Conservation (phyloP, 2,329 filamentous ascomycete species). For the Nemania abortiva region DNA sequence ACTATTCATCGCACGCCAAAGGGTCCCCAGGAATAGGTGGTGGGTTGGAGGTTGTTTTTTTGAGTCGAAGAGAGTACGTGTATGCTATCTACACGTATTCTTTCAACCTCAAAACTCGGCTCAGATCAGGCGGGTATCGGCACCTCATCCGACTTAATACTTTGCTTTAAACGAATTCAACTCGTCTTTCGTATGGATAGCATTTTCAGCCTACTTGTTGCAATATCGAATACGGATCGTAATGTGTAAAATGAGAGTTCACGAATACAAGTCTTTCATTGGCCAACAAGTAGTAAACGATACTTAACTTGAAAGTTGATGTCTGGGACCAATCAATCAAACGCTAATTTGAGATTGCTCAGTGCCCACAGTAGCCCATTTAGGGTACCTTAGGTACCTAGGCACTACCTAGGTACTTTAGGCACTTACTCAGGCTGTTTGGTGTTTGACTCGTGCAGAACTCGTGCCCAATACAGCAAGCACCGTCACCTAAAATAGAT, state of each 20-base stretch:
- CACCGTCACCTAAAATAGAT: not conserved
- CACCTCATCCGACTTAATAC: not conserved
- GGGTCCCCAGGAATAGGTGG: not conserved
- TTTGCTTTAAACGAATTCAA: not conserved
- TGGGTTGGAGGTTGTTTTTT: not conserved
- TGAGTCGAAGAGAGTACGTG: not conserved
- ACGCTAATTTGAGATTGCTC: too few relatives aligned
- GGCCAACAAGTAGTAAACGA: not conserved
- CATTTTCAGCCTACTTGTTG: not conserved
- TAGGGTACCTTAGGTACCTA: too few relatives aligned
- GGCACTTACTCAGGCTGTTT: not conserved
- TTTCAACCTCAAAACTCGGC: not conserved
- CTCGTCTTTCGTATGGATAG: not conserved
- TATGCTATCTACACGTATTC: not conserved
- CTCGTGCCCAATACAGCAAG: not conserved
- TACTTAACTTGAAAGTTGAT: too few relatives aligned
- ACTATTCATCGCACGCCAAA: not conserved
- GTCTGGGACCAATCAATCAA: too few relatives aligned
- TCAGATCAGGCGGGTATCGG: not conserved
- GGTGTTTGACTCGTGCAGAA: not conserved
- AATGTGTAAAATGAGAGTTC: not conserved
- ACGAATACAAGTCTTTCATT: conserved; percentile 8
- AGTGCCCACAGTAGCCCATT: too few relatives aligned
- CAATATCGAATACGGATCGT: not conserved
- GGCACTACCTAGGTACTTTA: too few relatives aligned